Conservation (phyloP, 805 yeast species). For the Debaryomyces hansenii region DNA sequence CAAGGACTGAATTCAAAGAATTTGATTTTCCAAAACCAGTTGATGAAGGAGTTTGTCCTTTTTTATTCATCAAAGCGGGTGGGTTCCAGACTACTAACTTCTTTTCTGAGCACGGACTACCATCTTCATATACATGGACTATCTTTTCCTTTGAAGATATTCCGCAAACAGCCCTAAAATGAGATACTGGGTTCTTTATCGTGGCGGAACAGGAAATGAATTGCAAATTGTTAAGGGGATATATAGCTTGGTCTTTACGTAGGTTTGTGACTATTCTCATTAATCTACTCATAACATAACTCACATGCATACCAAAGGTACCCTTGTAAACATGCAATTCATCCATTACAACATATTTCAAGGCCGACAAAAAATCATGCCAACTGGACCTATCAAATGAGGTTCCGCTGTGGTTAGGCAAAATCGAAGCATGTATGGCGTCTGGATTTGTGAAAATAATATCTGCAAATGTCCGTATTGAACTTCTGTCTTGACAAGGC, state of each 20-base stretch:
- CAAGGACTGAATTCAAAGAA: constrained; percentile 12
- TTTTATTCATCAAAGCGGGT: constrained; percentile 57
- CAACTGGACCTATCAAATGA: constrained; percentile 37
- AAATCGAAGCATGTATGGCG: constrained; percentile 78
- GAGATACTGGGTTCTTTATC: constrained; percentile 66
- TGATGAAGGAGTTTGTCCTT: constrained; percentile 40
- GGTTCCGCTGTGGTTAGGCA: constrained; percentile 61
- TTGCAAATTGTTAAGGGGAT: constrained; percentile 49
- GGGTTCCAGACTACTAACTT: constrained; percentile 84
- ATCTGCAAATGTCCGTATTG: constrained; percentile 62
- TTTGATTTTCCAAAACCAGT: constrained; percentile 4
- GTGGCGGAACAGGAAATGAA: constrained; percentile 96
- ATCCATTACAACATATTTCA: constrained; percentile 78
- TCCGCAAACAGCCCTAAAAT: constrained; percentile 76
- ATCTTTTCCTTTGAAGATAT: constrained; percentile 45
- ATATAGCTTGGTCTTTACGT: background rate
- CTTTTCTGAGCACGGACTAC: constrained; percentile 83
- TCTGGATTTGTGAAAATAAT: constrained; percentile 95
- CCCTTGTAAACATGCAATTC: constrained; percentile 88
- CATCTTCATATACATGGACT: constrained; percentile 69
- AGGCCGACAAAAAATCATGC: constrained; percentile 62
- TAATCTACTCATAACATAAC: constrained; percentile 77
- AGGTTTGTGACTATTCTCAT: constrained; percentile 58
- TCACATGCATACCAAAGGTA: constrained; percentile 89
- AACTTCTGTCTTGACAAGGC: constrained; percentile 50